These are phyloP conservation scores for Apiospora arundinis DNA, from an alignment of 2,329 filamentous ascomycete species.

Conservation along the genomic window DNA sequence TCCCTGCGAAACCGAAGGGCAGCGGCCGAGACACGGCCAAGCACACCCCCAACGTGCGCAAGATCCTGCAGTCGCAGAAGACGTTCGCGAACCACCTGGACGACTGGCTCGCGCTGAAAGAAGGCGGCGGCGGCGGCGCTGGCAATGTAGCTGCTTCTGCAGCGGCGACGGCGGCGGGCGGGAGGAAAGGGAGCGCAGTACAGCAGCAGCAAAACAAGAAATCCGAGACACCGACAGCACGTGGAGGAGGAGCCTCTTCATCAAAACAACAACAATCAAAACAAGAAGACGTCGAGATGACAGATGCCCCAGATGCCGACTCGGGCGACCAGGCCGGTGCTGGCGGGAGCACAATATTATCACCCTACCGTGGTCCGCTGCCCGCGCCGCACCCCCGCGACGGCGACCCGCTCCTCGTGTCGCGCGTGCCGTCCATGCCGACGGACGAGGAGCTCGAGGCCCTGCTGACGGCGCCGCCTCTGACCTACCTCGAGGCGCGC, in stretches of 20 bases:
- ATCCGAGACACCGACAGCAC: background rate
- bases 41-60: slow-evolving; percentile 73
- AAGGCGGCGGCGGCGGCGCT: slow-evolving; percentile 30
- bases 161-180: slow-evolving; percentile 34
- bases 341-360: slow-evolving; percentile 18
- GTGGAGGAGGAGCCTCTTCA: background rate
- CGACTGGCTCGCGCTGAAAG: slow-evolving; percentile 72
- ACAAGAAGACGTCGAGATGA: slow-evolving; percentile 48
- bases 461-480: slow-evolving; percentile 67
- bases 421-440: slow-evolving; percentile 63
- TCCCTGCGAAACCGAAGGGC: slow-evolving; percentile 63
- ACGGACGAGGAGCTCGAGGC: slow-evolving; percentile 67
- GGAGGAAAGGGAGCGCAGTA: slow-evolving; percentile 20
- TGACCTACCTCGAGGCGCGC: slow-evolving; percentile 71
- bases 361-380: slow-evolving; percentile 30
- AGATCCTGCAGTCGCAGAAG: slow-evolving; percentile 81
- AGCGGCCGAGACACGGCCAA: slow-evolving; percentile 43
- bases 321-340: slow-evolving; percentile 12
- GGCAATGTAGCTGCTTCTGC: slow-evolving; percentile 8
- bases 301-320: slow-evolving; percentile 42
- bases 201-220: slow-evolving; percentile 21
- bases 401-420: slow-evolving; percentile 63
- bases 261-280: slow-evolving; percentile 24
- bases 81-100: slow-evolving; percentile 84
- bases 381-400: slow-evolving; percentile 55